These are phyloP conservation scores for Tetragonia tetragonoides DNA, from an alignment of 148 eudicot species.

Conservation along the genomic window DNA sequence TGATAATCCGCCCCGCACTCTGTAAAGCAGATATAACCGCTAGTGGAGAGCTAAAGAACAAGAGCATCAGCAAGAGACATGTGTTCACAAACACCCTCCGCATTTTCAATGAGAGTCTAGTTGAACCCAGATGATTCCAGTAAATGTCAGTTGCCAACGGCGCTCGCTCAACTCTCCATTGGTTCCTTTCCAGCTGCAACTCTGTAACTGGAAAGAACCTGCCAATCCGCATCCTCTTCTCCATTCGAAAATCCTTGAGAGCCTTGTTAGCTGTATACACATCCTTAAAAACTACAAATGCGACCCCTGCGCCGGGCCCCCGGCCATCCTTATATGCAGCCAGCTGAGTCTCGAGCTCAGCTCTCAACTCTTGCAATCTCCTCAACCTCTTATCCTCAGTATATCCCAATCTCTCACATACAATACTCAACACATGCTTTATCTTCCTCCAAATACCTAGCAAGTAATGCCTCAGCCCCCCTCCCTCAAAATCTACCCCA, in stretches of 20 bases:
- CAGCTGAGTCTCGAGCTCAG: constrained; percentile 87
- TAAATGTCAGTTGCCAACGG: constrained; percentile 92
- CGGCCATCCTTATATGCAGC: constrained; percentile 83
- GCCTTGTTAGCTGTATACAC: constrained; percentile 79
- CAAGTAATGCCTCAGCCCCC: constrained; percentile 24
- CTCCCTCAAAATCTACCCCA: constrained; percentile 25
- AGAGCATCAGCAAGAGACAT: constrained; percentile 71
- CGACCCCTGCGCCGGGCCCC: constrained; percentile 91
- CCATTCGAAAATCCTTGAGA: constrained; percentile 72
- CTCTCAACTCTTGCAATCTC: constrained; percentile 80
- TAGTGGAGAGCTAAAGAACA: constrained; percentile 92
- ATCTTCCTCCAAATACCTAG: constrained; percentile 40
- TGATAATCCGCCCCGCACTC: constrained; percentile 82
- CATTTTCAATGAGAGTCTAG: constrained; percentile 62
- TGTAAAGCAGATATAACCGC: constrained; percentile 83
- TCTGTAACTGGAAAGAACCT: constrained; percentile 82
- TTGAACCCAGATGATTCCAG: constrained; percentile 90
- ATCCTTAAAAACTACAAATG: constrained; percentile 93
- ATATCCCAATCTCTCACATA: constrained; percentile 48
- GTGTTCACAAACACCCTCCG: constrained; percentile 78
- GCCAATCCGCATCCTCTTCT: constrained; percentile 67
- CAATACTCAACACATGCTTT: constrained; percentile 41
- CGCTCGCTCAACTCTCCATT: constrained; percentile 94
- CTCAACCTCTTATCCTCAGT: constrained; percentile 70
- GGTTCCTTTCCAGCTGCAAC: constrained; percentile 86